Base-by-base conservation (phyloP, 495 filamentous ascomycete genomes). In the Tetracladium marchalianum region DNA sequence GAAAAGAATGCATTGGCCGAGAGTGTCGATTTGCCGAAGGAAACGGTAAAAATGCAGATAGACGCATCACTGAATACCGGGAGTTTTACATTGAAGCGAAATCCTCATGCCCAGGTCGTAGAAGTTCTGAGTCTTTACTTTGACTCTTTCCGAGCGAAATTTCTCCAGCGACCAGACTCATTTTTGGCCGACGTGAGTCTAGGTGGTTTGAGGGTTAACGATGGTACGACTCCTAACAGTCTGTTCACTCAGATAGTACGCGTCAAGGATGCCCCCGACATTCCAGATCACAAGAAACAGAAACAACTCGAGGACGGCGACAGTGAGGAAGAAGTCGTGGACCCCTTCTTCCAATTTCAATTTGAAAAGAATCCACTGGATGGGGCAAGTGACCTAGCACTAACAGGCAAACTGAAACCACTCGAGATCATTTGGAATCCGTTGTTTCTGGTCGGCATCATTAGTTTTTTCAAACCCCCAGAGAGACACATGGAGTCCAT, bases 401-500 rank as follows among this genome's bases (percentile, higher is more conserved):
- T 98, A 13, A 94, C 82, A 9, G 80, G 89, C 49, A 95, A 94
- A 63, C 66, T 97, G 43, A 95, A 93, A 65, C 89, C 87, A 56
- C 83, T 97, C 48, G 93, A 97, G 66, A 84, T 98, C 42, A 85
- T 97, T 37, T 97, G 95, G 67, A 98, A 98, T 57, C 92, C 92
- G 12, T 82, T 78, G 48, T 94, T 97, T 52, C 66, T 97, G 2
- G 80, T 95, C 17, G 88, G 88, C 38, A 80, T 96, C 24, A 84
- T 80, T 42, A 85, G 84, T 47, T 98, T 98, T 68, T 97, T 98
- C 70, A 84, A 90, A 44, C 92, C 92, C 4, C 93, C 92, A 1
- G 86, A 95, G 62, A 74, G 87, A 47, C 93, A 98, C 61, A 95
- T 97, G 92, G 92, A 98, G 62, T 96, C 90, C 16, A 94, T 98